Evolutionary conservation across 805 yeast genomes (phyloP).

Genomic region (Cyberlindnera lachancei): DNA sequence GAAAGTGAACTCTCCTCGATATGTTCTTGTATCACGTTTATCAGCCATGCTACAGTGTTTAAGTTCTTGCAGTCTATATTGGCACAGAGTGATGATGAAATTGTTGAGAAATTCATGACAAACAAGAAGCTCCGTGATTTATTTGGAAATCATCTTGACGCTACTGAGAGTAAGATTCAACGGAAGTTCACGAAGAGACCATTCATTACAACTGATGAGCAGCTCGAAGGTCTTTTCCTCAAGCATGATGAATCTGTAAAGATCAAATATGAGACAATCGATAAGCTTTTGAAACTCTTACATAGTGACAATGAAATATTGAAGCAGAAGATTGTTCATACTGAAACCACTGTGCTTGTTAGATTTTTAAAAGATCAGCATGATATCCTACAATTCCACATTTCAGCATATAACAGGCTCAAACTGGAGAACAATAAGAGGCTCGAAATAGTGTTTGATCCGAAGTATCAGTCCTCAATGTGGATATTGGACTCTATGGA

Average conservation of each 20-base stretch:
- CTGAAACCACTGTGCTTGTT: constrained; percentile 41
- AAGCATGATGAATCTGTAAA: constrained; percentile 16
- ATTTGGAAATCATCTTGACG: constrained; percentile 18
- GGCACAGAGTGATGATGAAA: constrained; percentile 24
- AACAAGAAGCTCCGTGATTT: constrained; percentile 13
- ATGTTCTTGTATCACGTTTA: constrained; percentile 21
- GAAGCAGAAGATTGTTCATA: constrained; percentile 20
- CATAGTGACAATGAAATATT: constrained; percentile 14
- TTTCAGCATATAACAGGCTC: constrained; percentile 39
- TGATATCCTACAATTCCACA: constrained; percentile 47
- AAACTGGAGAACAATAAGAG: constrained; percentile 36
- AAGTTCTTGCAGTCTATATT: constrained; percentile 20
- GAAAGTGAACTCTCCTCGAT: constrained; percentile 23
- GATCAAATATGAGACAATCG: constrained; percentile 19
- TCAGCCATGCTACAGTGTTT: constrained; percentile 12
- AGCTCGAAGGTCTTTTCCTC: constrained; percentile 6
- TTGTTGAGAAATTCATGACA: constrained; percentile 9
- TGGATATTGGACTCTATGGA: constrained; percentile 65
- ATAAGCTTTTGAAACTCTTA: constrained; percentile 10
- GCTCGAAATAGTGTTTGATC: constrained; percentile 15
- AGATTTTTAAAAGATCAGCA: constrained; percentile 57
- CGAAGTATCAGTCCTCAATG: constrained; percentile 13
- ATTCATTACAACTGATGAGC: constrained; percentile 10
- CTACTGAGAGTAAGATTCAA: constrained; percentile 17
- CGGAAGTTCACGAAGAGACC: constrained; percentile 15